Percentiles rank a stretch among this genome's conserved stretches.
Evolutionary conservation across 2,329 filamentous ascomycete genomes (phyloP).

Genomic region (Tolypocladium guangdongense): DNA sequence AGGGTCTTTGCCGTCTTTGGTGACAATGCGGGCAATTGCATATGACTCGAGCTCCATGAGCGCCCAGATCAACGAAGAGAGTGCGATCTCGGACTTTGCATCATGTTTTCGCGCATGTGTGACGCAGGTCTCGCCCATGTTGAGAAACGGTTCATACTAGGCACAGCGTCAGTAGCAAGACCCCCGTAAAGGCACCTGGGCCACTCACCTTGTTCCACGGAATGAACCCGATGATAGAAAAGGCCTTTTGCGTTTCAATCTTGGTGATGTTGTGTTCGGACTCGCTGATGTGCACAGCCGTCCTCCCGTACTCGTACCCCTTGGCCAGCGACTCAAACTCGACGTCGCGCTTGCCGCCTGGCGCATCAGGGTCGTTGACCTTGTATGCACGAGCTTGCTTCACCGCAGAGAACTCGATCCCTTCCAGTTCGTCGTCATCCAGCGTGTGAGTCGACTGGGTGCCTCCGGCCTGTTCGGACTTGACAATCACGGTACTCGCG

Average conservation of each 20-base stretch:
- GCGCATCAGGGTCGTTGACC: constrained; percentile 61
- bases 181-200: not conserved
- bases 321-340: constrained; percentile 77
- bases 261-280: constrained; percentile 84
- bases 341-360: constrained; percentile 73
- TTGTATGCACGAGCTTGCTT: constrained; percentile 70
- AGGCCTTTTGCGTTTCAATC: constrained; percentile 61
- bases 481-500: constrained; percentile 65
- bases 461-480: constrained; percentile 32
- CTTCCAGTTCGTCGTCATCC: constrained; percentile 36
- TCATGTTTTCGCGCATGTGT: constrained; percentile 70
- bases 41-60: constrained; percentile 77
- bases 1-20: constrained; percentile 74
- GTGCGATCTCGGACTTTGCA: constrained; percentile 68
- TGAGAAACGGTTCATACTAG: constrained; percentile 73
- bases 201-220: constrained; percentile 51
- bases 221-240: constrained; percentile 84
- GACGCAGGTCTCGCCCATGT: constrained; percentile 70
- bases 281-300: constrained; percentile 79
- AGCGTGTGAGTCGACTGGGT: constrained; percentile 42
- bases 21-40: constrained; percentile 74
- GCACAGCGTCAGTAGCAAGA: not conserved
- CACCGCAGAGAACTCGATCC: constrained; percentile 55
- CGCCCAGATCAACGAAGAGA: constrained; percentile 84
- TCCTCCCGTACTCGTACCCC: constrained; percentile 87